Conservation (phyloP, 208 protist species). For the Crithidia fasciculata region DNA sequence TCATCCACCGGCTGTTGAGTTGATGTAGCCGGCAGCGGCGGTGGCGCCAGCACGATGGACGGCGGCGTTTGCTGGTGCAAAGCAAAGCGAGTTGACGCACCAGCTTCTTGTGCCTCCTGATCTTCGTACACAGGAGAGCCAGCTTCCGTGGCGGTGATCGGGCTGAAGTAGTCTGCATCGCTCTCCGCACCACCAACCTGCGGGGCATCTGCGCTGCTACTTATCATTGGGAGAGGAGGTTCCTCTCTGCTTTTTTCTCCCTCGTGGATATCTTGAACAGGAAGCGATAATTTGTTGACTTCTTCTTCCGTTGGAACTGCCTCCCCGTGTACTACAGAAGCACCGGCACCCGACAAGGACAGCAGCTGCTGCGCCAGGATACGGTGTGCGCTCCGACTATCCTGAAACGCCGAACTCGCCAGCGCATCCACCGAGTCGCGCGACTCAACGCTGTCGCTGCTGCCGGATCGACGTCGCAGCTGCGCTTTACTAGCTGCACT, state of each 20-base stretch:
- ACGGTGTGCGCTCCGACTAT: constrained; percentile 29
- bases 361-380: constrained; percentile 1
- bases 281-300: too few relatives aligned
- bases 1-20: too few relatives aligned
- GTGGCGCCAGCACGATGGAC: too few relatives aligned
- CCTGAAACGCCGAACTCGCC: constrained; percentile 34
- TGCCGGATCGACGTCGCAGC: not conserved
- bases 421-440: constrained; percentile 28
- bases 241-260: too few relatives aligned
- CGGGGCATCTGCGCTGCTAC: not conserved
- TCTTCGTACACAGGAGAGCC: not conserved
- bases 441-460: constrained; percentile 23
- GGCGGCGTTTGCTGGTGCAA: not conserved
- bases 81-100: too few relatives aligned
- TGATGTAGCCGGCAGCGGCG: too few relatives aligned
- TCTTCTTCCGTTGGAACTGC: too few relatives aligned
- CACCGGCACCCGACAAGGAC: not conserved
- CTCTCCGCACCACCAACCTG: not conserved
- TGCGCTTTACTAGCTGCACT: not conserved
- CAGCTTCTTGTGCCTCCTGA: not conserved
- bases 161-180: not conserved
- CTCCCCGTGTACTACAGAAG: not conserved
- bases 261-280: too few relatives aligned
- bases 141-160: not conserved
- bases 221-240: too few relatives aligned